Conservation (phyloP, 1,284 basidiomycete species). For the Sporisorium exsertum region DNA sequence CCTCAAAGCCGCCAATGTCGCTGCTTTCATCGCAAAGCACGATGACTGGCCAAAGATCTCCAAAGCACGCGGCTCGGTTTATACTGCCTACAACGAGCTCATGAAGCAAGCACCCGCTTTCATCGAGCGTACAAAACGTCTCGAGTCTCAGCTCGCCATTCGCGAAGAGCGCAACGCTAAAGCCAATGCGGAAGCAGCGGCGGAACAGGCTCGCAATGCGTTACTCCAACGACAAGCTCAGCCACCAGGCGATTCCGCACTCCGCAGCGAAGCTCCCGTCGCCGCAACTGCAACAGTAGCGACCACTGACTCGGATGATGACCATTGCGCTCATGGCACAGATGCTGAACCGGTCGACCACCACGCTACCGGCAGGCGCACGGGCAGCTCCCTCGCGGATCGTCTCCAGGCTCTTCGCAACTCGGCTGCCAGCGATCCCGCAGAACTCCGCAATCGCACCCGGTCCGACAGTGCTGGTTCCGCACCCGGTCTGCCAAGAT, state of each 20-base stretch:
- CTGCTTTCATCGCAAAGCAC: constrained; percentile 65
- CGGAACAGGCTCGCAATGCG: constrained; percentile 32
- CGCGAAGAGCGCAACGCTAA: constrained; percentile 58
- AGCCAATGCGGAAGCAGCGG: constrained; percentile 27
- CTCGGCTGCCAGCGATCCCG: constrained; percentile 38
- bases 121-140: constrained; percentile 58
- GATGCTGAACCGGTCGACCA: constrained; percentile 44
- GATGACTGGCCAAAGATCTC: constrained; percentile 61
- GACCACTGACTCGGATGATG: constrained; percentile 28
- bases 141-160: constrained; percentile 58
- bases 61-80: constrained; percentile 54
- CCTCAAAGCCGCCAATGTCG: constrained; percentile 65
- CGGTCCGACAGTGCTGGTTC: constrained; percentile 26
- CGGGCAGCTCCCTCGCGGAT: constrained; percentile 40
- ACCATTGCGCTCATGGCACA: constrained; percentile 38
- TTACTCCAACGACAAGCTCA: constrained; percentile 20
- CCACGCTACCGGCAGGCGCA: constrained; percentile 31
- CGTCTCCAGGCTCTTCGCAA: constrained; percentile 47
- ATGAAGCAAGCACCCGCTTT: constrained; percentile 64
- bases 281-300: neutral
- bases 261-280: constrained; percentile 8
- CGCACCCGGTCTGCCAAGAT: constrained; percentile 10
- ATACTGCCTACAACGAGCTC: constrained; percentile 63
- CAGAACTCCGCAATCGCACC: constrained; percentile 32
- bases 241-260: constrained; percentile 35